Base-by-base conservation (phyloP, 129 eudicot species). In the sunflower (Helianthus annuus) region DNA sequence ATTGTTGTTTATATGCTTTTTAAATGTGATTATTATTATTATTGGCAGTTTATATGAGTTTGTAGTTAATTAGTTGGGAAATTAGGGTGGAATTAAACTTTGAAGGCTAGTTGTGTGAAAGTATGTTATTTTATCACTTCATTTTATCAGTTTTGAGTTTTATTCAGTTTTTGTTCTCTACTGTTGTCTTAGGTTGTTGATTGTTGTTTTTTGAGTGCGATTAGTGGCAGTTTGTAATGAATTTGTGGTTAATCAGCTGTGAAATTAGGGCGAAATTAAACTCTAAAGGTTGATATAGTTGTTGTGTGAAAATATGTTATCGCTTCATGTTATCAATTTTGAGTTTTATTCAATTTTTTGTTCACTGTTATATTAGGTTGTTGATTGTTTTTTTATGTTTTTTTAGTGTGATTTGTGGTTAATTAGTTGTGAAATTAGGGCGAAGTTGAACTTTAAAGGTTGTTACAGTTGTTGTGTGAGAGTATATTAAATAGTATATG, bases 271-370 rank as follows among this genome's bases (percentile, higher is more conserved):
- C 42, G 67, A 14, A 42, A 71, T 42, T 39, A 22, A 36, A 52
- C 14, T 48, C 15, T 29, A 34, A 10, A 10, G 7, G 24, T 22
- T 19, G 46, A n/a, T 60, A 17, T 29, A 24, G 15, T 45, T 72
- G 44, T 48, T 48, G 59, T 45, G 46, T 45, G 57, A 45, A 72
- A 14, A 32, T 58, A 27, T 72, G 17, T 27, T 72, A 2, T 27
- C 32, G 3, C 64, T 57, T 57, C 64, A 57, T n/a, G 64, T 57
- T 58, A 11, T n/a, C 57, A 52, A 1, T 52, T 14, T 15, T 36
- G 10, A 44, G 36, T 32, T 32, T 32, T 32, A 32, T 32, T 32
- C 36, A 32, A 32, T 32, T 7, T 7, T 38, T 11, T 65, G 39
- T 27, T 12, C 12, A n/a, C 6, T 42, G 10, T n/a, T 14, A 3